Conservation (phyloP, 1,284 basidiomycete genomes). For the Trametes polyzona region DNA sequence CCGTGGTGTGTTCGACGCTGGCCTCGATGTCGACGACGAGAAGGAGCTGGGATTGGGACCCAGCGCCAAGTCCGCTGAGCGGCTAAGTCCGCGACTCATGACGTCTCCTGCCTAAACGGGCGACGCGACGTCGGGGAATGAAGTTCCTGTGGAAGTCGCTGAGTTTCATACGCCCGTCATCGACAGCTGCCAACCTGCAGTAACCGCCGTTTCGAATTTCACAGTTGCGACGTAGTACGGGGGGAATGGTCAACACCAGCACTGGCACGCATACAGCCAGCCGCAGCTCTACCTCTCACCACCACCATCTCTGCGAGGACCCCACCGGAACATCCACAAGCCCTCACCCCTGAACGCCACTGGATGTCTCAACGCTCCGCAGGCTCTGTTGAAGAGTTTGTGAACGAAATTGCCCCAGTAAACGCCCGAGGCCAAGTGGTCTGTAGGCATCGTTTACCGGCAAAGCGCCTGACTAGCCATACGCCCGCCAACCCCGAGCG, state of each 20-base stretch:
- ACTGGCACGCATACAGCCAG: background rate
- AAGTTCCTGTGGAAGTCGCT: too few relatives aligned
- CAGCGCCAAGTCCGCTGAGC: background rate
- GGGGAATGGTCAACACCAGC: background rate
- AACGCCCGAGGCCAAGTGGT: slow-evolving; percentile 33
- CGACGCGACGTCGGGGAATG: too few relatives aligned
- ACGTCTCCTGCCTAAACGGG: background rate
- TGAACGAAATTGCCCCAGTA: slow-evolving; percentile 28
- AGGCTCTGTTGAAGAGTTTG: slow-evolving; percentile 7
- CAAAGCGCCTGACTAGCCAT: slow-evolving; percentile 31
- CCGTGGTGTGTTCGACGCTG: background rate
- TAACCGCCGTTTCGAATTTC: too few relatives aligned
- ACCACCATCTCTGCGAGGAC: background rate
- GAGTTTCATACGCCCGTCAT: too few relatives aligned
- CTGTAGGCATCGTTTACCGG: slow-evolving; percentile 37
- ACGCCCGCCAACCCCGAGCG: slow-evolving; percentile 36
- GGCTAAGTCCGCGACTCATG: background rate
- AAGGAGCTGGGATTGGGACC: background rate
- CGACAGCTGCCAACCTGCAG: too few relatives aligned
- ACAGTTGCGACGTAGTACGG: too few relatives aligned
- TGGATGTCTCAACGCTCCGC: slow-evolving; percentile 12
- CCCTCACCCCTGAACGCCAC: too few relatives aligned
- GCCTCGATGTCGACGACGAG: background rate
- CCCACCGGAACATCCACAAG: too few relatives aligned
- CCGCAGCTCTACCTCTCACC: background rate